Evolutionary conservation across 2,329 filamentous ascomycete species (phyloP).

Genomic region (Cladosporium sp.): DNA sequence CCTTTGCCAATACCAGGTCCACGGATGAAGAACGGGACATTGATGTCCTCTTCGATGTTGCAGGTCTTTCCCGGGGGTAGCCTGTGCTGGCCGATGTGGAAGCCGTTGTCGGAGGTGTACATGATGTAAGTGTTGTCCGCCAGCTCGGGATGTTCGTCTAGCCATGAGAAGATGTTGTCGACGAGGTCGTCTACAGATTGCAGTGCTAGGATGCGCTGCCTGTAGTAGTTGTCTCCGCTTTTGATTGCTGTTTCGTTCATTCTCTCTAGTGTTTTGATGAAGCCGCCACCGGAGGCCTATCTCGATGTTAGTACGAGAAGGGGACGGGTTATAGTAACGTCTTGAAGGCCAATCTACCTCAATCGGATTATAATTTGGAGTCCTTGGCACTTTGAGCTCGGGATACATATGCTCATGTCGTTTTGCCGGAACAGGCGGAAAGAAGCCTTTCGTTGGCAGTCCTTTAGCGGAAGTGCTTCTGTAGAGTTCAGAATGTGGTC

Average conservation of each 20-base stretch:
- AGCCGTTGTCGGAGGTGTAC: slow-evolving; percentile 22
- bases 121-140: neutral
- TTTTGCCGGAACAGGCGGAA: neutral
- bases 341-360: neutral
- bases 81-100: neutral
- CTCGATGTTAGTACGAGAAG: neutral
- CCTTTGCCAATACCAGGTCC: slow-evolving; percentile 37
- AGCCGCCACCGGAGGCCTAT: neutral
- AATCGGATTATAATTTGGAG: neutral
- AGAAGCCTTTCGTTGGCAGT: neutral
- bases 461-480: neutral
- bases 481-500: neutral
- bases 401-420: neutral
- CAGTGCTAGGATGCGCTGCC: neutral
- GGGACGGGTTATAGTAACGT: neutral
- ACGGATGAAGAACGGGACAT: slow-evolving; percentile 40
- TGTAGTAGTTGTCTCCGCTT: neutral
- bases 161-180: neutral
- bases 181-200: neutral
- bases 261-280: neutral
- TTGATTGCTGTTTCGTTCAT: neutral
- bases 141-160: neutral
- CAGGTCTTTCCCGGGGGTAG: slow-evolving; percentile 17
- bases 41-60: slow-evolving; percentile 39
- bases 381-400: neutral